Base-by-base conservation (phyloP, 345 rosid genomes). In the Eucalyptus pauciflora region DNA sequence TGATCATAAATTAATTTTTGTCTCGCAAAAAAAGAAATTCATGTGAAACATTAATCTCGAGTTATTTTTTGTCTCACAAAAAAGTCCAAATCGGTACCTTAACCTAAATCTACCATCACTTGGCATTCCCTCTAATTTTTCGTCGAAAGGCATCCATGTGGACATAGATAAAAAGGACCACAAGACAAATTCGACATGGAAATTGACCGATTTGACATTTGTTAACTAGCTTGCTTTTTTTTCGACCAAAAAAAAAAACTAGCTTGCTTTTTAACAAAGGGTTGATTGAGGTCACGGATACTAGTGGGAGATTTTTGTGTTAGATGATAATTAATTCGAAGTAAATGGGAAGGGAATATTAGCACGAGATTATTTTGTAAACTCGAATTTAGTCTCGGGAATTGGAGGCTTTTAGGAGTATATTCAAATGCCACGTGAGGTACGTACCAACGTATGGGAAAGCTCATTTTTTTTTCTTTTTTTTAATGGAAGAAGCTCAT, bases 141-240 rank as follows among this genome's bases (percentile, higher is more conserved):
- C 2, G 0, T 5, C 2, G 20, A 18, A 64, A 37, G 7, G 25
- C 14, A 71, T 18, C 13, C 8, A 5, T 5, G 27, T 71, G 1
- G 13, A 10, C 13, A 6, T 2, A 37, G 3, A 37, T 5, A 24
- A 37, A 71, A 20, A 5, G 22, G 17, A 64, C 25, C 7, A 6
- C 46, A 18, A 71, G 14, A 33, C 6, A 20, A 5, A 33, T 71
- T 71, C 22, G 25, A 71, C 10, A 20, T 33, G 25, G 45, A 71
- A 14, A 71, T 33, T 5, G 7, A 33, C 43, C 5, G 5, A 31
- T 3, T 17, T 20, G 11, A 31, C 79, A 18, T 67, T 37, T 31
- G 3, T 67, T 31, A 37, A 16, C 10, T 15, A 8, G 10, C 41
- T 41, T 41, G 41, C 5, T 41, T 41, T 41, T 41, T 41, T 41